Base-by-base conservation (phyloP, 495 filamentous ascomycete genomes). In the Neurospora sp. region DNA sequence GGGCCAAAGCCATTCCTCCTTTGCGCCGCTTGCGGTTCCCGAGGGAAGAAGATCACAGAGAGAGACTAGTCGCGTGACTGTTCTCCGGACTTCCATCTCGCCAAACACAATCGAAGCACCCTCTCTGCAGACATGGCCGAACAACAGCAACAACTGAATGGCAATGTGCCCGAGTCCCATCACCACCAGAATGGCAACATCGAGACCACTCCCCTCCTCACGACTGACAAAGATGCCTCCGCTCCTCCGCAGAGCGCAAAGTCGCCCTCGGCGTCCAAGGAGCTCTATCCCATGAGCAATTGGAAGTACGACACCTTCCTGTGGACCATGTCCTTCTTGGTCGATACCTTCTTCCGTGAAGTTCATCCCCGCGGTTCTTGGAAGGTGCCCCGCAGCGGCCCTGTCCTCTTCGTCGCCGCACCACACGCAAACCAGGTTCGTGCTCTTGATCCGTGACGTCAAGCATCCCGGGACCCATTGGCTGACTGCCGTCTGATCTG, bases 301-400 rank as follows among this genome's bases (percentile, higher is more conserved):
- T 93, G 89, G 90, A 84, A 91, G 72, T 97, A 97, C 79, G 93
- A 97, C 84, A 82, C 90, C 59, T 87, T 94, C 75, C 85, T 98
- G 42, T 95, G 92, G 89, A 87, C 84, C 9, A 91, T 94, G 81
- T 95, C 93, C 2, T 86, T 97, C 69, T 85, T 97, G 31, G 89
- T 94, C 42, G 96, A 98, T 79, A 88, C 97, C 71, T 99, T 99
- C 88, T 99, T 99, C 86, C 90, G 96, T 76, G 96, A 99, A 83
- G 92, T 99, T 3, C 94, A 98, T 78, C 95, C 96, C 8, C 91
- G 96, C 65, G 93, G 94, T 71, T 90, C 93, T 68, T 99, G 96
- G 93, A 93, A 93, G 81, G 91, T 99, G 31, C 96, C 96, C 42
- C 87, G 90, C 73, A 87, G 88, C 74, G 96, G 93, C 2, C 94